A percentile compares a stretch with the other conserved stretches of the same genome.
These are phyloP conservation scores for Saprolegnia parasitica DNA, from an alignment of 352 stramenopile species.

Conservation along the genomic window DNA sequence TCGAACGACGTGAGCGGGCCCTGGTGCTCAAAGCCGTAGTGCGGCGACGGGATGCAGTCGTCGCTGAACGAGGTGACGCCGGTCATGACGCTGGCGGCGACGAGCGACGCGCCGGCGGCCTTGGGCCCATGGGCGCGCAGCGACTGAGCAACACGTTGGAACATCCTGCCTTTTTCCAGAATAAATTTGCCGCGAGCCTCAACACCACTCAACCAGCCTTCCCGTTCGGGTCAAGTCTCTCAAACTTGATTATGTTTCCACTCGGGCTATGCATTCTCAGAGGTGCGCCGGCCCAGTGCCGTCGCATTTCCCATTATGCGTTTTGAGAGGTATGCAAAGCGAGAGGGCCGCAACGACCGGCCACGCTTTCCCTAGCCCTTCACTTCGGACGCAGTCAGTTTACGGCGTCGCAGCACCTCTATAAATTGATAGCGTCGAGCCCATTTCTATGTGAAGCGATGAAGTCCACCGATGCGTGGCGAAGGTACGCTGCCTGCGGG, in stretches of 20 bases:
- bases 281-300: background rate
- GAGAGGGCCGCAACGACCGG: background rate
- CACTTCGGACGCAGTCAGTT: slow-evolving; percentile 25
- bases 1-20: slow-evolving; percentile 85
- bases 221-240: background rate
- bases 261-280: background rate
- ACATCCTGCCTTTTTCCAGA: slow-evolving; percentile 27
- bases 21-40: slow-evolving; percentile 88
- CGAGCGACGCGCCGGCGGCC: slow-evolving; percentile 46
- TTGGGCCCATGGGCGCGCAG: slow-evolving; percentile 13
- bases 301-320: background rate
- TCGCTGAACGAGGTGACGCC: slow-evolving; percentile 78
- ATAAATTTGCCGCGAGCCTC: slow-evolving; percentile 24
- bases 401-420: background rate
- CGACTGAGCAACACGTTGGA: slow-evolving; percentile 24
- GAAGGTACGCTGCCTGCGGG: background rate
- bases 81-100: slow-evolving; percentile 73
- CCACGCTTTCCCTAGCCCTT: slow-evolving; percentile 16
- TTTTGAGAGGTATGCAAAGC: slow-evolving; percentile 15
- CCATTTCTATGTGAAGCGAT: background rate
- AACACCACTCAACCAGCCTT: slow-evolving; percentile 26
- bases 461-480: background rate
- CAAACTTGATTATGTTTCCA: slow-evolving; percentile 20
- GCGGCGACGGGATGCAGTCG: slow-evolving; percentile 78
- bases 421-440: background rate